Base-by-base conservation (phyloP, 176 grass and related monocot genomes). In the Tuctoria greenei region DNA sequence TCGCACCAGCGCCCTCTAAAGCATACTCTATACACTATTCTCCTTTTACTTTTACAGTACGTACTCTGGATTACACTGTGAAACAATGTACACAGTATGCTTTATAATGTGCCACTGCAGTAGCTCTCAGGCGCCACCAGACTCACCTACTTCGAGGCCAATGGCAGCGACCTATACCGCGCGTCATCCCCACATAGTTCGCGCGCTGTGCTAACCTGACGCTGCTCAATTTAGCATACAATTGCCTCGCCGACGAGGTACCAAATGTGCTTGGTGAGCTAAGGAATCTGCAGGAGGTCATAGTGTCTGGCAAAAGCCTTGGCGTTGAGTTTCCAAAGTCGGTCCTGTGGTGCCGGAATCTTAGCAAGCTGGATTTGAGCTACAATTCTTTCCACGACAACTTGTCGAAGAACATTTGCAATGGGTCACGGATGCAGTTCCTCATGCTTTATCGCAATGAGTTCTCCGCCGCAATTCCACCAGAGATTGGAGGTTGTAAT, bases 331-430 rank as follows among this genome's bases (percentile, higher is more conserved):
- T 92, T 65, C 88, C 91, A 0, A 90, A 51, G 72, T 90, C 88
- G 0, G 72, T 94, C 49, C 77, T 94, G 44, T 81, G 79, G 61
- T 97, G 91, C 86, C 88, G 86, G 51, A 97, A 90, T 66, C 77
- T 97, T 10, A 97, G 88, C 91, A 97, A 97, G 70, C 91, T 97
- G 36, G 95, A 97, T 64, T 15, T 97, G 42, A 94, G 91, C 69
- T 88, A 90, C 57, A 97, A 97, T 31, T 38, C 64, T 5, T 94
- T 94, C 72, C 72, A 45, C 18, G 86, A 91, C 10, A 31, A 47
- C 24, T 67, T 97, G 67, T 88, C 88, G 0, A 91, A 84, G 18
- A 67, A 79, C 79, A 71, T 97, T 31, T 97, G 91, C 63, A 86
- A 82, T 0, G 84, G 74, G 15, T 86, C 91, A 17, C 89, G 95